These are phyloP conservation scores for Sporothrix phasma DNA, from an alignment of 2,329 filamentous ascomycete genomes.

Conservation along the genomic window DNA sequence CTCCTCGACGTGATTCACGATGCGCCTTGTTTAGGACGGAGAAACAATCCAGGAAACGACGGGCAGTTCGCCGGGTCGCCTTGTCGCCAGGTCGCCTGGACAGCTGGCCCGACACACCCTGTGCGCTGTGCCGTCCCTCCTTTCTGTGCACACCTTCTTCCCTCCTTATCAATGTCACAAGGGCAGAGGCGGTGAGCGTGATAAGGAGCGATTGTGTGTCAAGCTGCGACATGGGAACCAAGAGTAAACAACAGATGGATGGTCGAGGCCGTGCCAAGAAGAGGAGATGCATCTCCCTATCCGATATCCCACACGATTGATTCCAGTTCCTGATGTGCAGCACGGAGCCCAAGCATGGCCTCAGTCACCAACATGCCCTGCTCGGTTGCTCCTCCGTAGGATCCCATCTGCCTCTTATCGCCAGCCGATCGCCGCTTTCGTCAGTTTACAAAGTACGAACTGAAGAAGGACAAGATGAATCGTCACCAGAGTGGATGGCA, in stretches of 20 bases:
- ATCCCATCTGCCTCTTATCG: neutral
- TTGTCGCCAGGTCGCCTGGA: neutral
- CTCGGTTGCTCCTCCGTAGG: neutral
- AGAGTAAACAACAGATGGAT: no score
- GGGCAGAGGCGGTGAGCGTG: constrained; percentile 1
- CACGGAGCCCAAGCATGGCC: neutral
- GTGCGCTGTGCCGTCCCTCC: neutral
- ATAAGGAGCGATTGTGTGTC: neutral
- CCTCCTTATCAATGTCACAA: neutral
- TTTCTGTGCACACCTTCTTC: neutral
- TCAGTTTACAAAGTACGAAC: neutral
- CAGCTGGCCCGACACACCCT: constrained; percentile 5
- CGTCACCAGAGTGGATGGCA: neutral
- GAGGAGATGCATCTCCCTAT: no score
- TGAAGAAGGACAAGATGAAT: neutral
- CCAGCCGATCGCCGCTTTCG: neutral
- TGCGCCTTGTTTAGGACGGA: neutral
- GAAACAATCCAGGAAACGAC: neutral
- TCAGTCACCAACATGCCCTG: neutral
- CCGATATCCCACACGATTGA: neutral
- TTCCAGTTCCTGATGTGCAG: neutral
- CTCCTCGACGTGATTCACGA: neutral
- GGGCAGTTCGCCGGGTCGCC: no score
- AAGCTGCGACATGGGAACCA: neutral
- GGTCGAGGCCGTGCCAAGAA: no score